phyloP scores from a whole-genome alignment of 73 alveolate genomes.

The Stentor coeruleus region DNA sequence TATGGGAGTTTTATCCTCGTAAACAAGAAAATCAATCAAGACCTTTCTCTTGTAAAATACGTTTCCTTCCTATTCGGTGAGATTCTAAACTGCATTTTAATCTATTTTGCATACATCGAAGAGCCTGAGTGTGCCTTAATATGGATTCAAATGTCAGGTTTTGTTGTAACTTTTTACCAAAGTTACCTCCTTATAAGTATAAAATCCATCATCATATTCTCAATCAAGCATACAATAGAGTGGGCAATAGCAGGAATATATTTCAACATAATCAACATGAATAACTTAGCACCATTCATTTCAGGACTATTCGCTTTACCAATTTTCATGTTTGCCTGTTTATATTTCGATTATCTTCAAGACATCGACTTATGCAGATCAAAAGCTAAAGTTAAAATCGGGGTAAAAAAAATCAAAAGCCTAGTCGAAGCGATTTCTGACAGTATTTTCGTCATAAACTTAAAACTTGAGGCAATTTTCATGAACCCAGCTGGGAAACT shows the following conservation, averaged over 20 bases:
- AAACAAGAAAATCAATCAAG: background rate
- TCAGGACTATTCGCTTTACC: background rate
- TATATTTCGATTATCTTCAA: background rate
- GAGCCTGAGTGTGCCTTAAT: background rate
- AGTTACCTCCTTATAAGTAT: background rate
- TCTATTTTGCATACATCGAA: background rate
- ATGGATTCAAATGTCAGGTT: background rate
- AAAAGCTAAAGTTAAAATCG: background rate
- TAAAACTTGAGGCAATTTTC: background rate
- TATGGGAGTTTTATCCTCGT: background rate
- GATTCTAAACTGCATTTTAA: background rate
- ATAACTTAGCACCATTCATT: background rate
- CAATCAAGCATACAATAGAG: background rate
- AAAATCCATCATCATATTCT: too few species aligned
- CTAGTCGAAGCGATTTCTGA: background rate
- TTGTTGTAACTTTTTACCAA: background rate
- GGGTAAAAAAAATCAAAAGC: background rate
- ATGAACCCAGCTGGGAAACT: background rate
- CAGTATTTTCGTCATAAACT: background rate
- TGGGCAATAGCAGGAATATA: background rate
- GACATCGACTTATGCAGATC: background rate
- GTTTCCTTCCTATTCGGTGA: background rate
- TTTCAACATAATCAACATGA: background rate
- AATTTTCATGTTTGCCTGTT: background rate
- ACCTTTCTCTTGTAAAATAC: too few species aligned